A percentile compares a stretch with the other conserved stretches of the same genome.
phyloP scores from a whole-genome alignment of 1,284 basidiomycete genomes.

The Irpex lacteus region DNA sequence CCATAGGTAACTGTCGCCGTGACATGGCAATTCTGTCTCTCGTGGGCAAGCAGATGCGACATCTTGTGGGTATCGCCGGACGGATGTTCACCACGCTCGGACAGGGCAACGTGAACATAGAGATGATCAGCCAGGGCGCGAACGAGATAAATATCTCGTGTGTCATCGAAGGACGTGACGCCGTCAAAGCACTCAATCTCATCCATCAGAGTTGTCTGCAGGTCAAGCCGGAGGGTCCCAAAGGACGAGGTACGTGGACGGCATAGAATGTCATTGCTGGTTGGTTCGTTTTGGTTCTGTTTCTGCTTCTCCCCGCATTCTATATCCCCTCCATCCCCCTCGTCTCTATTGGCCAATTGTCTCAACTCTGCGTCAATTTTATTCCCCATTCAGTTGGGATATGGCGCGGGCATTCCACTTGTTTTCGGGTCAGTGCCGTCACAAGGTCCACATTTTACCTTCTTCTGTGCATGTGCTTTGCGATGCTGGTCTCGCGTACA shows the following conservation, averaged over 20 bases:
- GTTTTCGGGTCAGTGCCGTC: too few species aligned
- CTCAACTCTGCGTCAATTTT: too few species aligned
- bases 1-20: constrained; percentile 69
- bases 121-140: constrained; percentile 99
- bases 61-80: constrained; percentile 94
- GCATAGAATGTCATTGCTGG: neutral
- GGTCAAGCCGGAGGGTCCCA: constrained; percentile 42
- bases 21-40: constrained; percentile 97
- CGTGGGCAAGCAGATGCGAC: constrained; percentile 92
- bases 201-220: constrained; percentile 92
- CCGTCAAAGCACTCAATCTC: constrained; percentile 94
- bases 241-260: constrained; percentile 35
- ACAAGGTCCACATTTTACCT: too few species aligned
- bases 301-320: neutral
- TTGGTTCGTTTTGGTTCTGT: neutral
- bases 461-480: neutral
- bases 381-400: too few species aligned
- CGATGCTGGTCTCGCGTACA: neutral
- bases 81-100: constrained; percentile 96
- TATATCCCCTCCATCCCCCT: too few species aligned
- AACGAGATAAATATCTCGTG: constrained; percentile 99
- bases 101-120: constrained; percentile 94
- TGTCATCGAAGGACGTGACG: constrained; percentile 86
- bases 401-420: too few species aligned
- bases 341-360: too few species aligned